A percentile compares a stretch with the other conserved stretches of the same genome.
phyloP scores from a whole-genome alignment of 768 basidiomycete species.

The Candolleomyces eurysporus region DNA sequence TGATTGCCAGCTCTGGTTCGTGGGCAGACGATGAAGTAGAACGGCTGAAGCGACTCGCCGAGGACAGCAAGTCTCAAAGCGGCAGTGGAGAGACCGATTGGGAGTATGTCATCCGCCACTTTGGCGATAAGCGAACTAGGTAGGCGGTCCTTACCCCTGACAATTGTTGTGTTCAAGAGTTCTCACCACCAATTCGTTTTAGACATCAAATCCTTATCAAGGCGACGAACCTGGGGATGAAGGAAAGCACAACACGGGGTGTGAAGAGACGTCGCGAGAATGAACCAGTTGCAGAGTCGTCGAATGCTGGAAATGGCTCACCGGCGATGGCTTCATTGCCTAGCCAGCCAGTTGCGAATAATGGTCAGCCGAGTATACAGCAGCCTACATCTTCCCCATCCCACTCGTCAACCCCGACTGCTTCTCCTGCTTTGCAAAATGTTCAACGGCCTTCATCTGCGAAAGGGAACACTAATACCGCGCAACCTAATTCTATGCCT shows the following conservation, averaged over 20 bases:
- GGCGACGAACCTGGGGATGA: conserved; percentile 74
- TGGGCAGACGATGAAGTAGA: conserved; percentile 82
- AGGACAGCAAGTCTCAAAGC: conserved; percentile 53
- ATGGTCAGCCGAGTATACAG: conserved; percentile 17
- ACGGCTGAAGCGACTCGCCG: conserved; percentile 63
- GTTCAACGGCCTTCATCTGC: conserved; percentile 38
- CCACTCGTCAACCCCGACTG: conserved; percentile 42
- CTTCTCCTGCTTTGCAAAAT: conserved; percentile 52
- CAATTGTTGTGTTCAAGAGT: neutral
- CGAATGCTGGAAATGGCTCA: conserved; percentile 16
- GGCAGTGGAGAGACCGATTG: conserved; percentile 68
- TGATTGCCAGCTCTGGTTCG: conserved; percentile 39
- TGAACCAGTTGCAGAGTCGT: conserved; percentile 19
- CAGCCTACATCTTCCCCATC: conserved; percentile 32
- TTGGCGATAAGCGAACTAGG: conserved; percentile 76
- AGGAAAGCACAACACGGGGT: conserved; percentile 65
- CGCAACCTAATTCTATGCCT: conserved; percentile 36
- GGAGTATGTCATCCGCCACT: conserved; percentile 74
- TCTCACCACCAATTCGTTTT: neutral
- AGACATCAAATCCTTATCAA: conserved; percentile 85
- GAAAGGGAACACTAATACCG: conserved; percentile 7
- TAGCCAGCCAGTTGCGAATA: conserved; percentile 16
- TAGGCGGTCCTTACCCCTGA: conserved; percentile 24
- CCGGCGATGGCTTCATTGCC: conserved; percentile 21
- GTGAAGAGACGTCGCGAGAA: conserved; percentile 49